Conservation (phyloP, 805 yeast genomes). For the Cyberlindnera euphorbiiphila region DNA sequence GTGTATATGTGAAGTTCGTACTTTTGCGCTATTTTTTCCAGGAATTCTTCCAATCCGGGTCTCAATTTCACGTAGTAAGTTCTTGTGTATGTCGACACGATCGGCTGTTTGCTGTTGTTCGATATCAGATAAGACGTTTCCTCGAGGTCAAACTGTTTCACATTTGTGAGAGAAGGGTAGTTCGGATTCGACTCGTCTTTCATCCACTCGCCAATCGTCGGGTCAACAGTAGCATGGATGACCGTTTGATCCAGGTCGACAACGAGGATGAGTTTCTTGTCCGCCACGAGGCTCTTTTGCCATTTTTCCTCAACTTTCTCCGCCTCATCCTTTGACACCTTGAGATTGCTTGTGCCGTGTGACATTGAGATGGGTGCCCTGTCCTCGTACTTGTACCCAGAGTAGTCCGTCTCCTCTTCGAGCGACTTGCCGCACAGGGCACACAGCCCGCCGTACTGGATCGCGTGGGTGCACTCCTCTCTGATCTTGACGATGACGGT, state of each 20-base stretch:
- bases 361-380: slow-evolving; percentile 86
- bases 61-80: slow-evolving; percentile 92
- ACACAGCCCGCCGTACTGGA: slow-evolving; percentile 93
- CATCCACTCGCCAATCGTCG: slow-evolving; percentile 96
- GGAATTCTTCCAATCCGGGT: slow-evolving; percentile 78
- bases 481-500: slow-evolving; percentile 52
- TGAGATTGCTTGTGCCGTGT: slow-evolving; percentile 80
- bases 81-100: slow-evolving; percentile 49
- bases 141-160: slow-evolving; percentile 67
- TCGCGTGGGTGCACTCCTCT: slow-evolving; percentile 89
- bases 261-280: slow-evolving; percentile 75
- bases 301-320: slow-evolving; percentile 70
- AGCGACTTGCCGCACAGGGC: slow-evolving; percentile 86
- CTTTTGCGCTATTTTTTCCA: slow-evolving; percentile 54
- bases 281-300: slow-evolving; percentile 54
- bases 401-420: slow-evolving; percentile 68
- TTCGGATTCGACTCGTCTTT: slow-evolving; percentile 81
- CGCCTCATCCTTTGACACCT: slow-evolving; percentile 84
- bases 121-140: slow-evolving; percentile 57
- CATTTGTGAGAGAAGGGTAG: slow-evolving; percentile 80
- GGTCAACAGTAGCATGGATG: slow-evolving; percentile 96
- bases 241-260: slow-evolving; percentile 98
- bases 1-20: slow-evolving; percentile 95
- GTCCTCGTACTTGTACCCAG: slow-evolving; percentile 51
- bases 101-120: slow-evolving; percentile 56